phyloP scores from a whole-genome alignment of 2,329 filamentous ascomycete genomes.

The Tolypocladium paradoxum region DNA sequence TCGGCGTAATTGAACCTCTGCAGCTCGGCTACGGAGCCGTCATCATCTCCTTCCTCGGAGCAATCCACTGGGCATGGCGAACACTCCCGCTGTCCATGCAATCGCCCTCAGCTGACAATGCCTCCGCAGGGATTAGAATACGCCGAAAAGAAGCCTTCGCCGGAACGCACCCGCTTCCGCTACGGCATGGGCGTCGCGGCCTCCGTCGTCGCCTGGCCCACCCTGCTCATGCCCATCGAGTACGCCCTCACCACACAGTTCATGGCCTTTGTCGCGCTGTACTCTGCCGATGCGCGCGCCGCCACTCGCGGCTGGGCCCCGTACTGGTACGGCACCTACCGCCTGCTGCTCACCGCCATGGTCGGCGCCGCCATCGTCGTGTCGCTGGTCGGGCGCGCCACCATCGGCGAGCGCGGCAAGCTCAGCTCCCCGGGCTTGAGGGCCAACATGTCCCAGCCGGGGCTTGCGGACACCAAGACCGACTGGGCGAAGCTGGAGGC shows the following conservation, averaged over 20 bases:
- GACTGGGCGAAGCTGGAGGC: conserved; percentile 36
- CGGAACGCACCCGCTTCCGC: conserved; percentile 58
- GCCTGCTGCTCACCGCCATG: conserved; percentile 84
- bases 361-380: conserved; percentile 75
- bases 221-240: conserved; percentile 71
- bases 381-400: conserved; percentile 71
- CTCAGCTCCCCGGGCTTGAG: conserved; percentile 23
- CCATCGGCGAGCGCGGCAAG: conserved; percentile 40
- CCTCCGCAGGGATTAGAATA: conserved; percentile 59
- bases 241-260: conserved; percentile 83
- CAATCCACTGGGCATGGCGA: conserved; percentile 65
- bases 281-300: conserved; percentile 72
- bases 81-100: neutral
- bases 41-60: conserved; percentile 88
- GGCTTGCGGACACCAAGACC: conserved; percentile 22
- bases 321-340: conserved; percentile 78
- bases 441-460: conserved; percentile 25
- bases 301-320: conserved; percentile 68
- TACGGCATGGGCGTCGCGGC: conserved; percentile 77
- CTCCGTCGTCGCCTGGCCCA: conserved; percentile 80
- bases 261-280: conserved; percentile 71
- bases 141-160: conserved; percentile 53
- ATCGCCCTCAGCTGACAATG: neutral
- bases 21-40: conserved; percentile 88
- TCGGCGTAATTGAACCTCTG: conserved; percentile 71